A percentile compares a stretch with the other conserved stretches of the same genome.
These are phyloP conservation scores for Cicer judaicum DNA, from an alignment of 306 rosid species.

Conservation along the genomic window DNA sequence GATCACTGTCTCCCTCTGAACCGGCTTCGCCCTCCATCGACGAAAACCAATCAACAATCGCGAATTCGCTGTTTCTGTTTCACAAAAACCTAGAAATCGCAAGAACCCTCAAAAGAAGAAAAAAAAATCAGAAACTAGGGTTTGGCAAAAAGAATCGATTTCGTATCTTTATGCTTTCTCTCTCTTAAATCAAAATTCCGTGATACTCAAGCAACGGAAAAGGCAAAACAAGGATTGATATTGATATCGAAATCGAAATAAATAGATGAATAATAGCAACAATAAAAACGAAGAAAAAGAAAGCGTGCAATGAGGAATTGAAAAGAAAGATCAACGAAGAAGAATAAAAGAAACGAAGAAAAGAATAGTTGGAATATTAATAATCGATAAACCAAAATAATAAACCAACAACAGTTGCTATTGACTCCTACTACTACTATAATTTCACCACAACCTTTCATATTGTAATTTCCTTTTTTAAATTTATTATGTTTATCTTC, in stretches of 20 bases:
- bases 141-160: conserved; percentile 48
- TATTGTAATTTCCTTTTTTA: conserved; percentile 50
- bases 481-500: conserved; percentile 33
- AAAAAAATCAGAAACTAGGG: conserved; percentile 46
- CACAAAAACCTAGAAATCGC: conserved; percentile 66
- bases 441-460: conserved; percentile 77
- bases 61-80: conserved; percentile 26
- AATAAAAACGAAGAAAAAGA: conserved; percentile 29
- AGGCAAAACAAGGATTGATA: conserved; percentile 44
- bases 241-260: conserved; percentile 54
- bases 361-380: conserved; percentile 35
- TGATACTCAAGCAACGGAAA: conserved; percentile 68
- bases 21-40: conserved; percentile 69
- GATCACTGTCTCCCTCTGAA: conserved; percentile 70
- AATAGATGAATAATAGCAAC: conserved; percentile 7
- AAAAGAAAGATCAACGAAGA: conserved; percentile 54
- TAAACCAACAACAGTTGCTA: conserved; percentile 58
- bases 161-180: conserved; percentile 40
- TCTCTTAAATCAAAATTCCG: conserved; percentile 65
- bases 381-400: conserved; percentile 52
- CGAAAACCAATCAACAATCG: conserved; percentile 61
- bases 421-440: conserved; percentile 51
- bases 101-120: conserved; percentile 43
- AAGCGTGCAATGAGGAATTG: conserved; percentile 43
- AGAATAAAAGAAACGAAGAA: conserved; percentile 47